Base-by-base conservation (phyloP, 2,329 filamentous ascomycete genomes). In the Alternaria infectoria region DNA sequence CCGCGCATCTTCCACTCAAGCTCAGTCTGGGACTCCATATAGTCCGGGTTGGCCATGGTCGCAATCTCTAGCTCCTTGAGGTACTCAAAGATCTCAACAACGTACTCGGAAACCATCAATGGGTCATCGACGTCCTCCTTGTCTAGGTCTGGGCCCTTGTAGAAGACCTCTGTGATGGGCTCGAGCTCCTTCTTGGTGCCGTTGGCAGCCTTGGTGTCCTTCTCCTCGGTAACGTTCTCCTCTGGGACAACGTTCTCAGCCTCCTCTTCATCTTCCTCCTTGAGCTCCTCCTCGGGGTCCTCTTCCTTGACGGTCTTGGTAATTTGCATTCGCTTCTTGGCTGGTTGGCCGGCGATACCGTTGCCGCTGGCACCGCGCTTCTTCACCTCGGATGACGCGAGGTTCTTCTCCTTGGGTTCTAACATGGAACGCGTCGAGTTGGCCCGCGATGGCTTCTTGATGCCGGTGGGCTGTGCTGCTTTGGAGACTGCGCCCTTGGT, bases 1-100 rank as follows among this genome's bases (percentile, higher is more conserved):
- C 94, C 95, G 73, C 96, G 93, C 84, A 97, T 97, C 87, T 97
- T 97, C 96, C 96, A 99, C 81, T 97, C 95, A 12, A 99, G 86
- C 73, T 97, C 93, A 68, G 92, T 91, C 79, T 99, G 96, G 81
- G 95, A 92, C 54, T 91, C 88, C 90, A 99, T 99, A 85, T 99
- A 99, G 67, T 96, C 85, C 17, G 93, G 90, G 82, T 98, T 97
- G 71, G 95, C 93, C 77, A 94, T 89, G 81, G 85, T 93, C 79
- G 86, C 83, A 68, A 90, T 85, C 83, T 99, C 96, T 23, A 98
- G 88, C 73, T 96, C 90, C 75, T 89, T 90, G 69, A 98, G 87
- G 81, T 99, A 98, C 71, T 97, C 93, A 77, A 98, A 98, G 77
- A 99, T 98, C 78, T 99, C 96, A 64, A 91, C 91, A 54, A 97